Percentiles rank a stretch among this genome's conserved stretches.
Evolutionary conservation across 495 filamentous ascomycete species (phyloP).

Genomic region (Neurospora cerealis): DNA sequence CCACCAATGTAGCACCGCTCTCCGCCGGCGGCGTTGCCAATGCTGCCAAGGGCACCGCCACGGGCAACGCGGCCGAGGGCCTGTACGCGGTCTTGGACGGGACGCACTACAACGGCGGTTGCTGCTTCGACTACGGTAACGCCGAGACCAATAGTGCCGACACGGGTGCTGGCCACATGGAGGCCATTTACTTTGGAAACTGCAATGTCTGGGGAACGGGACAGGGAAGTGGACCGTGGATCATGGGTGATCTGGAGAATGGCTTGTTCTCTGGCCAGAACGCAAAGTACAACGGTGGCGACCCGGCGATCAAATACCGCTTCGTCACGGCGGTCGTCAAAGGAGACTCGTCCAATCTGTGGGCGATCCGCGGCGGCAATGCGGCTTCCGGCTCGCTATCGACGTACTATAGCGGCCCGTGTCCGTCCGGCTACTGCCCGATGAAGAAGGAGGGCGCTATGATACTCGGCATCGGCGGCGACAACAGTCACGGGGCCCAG

Average conservation of each 20-base stretch:
- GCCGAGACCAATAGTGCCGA: conserved; percentile 44
- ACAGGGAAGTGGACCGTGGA: conserved; percentile 44
- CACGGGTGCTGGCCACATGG: conserved; percentile 51
- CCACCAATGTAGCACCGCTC: conserved; percentile 36
- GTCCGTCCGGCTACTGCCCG: neutral
- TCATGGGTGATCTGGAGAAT: conserved; percentile 52
- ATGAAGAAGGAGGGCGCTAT: neutral
- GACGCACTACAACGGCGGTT: conserved; percentile 21
- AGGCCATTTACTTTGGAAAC: conserved; percentile 49
- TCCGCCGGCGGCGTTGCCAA: conserved; percentile 45
- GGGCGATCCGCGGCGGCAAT: conserved; percentile 46
- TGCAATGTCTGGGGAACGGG: conserved; percentile 41
- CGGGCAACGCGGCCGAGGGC: conserved; percentile 43
- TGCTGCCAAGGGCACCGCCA: conserved; percentile 41
- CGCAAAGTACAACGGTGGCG: conserved; percentile 27
- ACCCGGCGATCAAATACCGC: conserved; percentile 38
- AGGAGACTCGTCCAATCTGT: conserved; percentile 34
- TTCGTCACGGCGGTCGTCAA: conserved; percentile 46
- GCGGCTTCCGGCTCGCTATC: conserved; percentile 43
- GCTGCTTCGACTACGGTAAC: conserved; percentile 56
- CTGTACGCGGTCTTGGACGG: conserved; percentile 49
- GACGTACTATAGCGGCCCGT: conserved; percentile 46
- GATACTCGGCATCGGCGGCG: conserved; percentile 20
- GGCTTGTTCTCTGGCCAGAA: conserved; percentile 3
- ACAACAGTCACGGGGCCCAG: conserved; percentile 8